Base-by-base conservation (phyloP, 1,139 yeast species). In the Sugiyamaella novakii region DNA sequence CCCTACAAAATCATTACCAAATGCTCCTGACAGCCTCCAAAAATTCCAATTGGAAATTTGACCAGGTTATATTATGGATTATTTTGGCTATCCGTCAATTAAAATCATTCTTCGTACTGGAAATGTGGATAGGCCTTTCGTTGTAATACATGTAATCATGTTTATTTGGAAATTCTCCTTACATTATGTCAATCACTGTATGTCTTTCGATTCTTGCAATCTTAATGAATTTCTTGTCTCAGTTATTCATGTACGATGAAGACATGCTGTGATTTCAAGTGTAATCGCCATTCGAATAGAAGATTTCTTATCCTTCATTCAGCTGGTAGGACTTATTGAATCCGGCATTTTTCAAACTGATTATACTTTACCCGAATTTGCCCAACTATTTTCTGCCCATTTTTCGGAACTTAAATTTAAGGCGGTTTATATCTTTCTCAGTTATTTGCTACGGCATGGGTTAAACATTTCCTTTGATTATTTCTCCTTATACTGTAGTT, bases 81-180 rank as follows among this genome's bases (percentile, higher is more conserved):
- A 65, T 35, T 54, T 63, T 11, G 65, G 64, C 39, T 43, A 27
- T n/a, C 36, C 50, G 5, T 61, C 66, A 17, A 41, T 62, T 29
- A 59, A 58, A 36, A 43, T 54, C 5, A 57, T 61, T 1, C 31
- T 59, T 6, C 53, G 69, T 3, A 58, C 21, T 60, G 7, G 57
- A 53, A 44, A 41, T 59, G 45, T 62, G 65, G 61, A 53, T 59
- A 3, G 48, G 58, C 12, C 63, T 11, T 34, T 65, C 7, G 46
- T 54, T 5, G 50, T 56, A 10, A 53, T 60, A 6, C 52, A 45
- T 3, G 43, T 43, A 43, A 61, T 1, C 57, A 51, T 8, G 29
- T 39, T 4, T 65, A 64, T 58, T 46, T 64, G 67, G 65, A 1
- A 55, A 53, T 5, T 64, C 65, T 2, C 47, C 62, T 3, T 65